phyloP scores from a whole-genome alignment of 371 early-diverging fungal genomes.

The Chytridiales sp. region DNA sequence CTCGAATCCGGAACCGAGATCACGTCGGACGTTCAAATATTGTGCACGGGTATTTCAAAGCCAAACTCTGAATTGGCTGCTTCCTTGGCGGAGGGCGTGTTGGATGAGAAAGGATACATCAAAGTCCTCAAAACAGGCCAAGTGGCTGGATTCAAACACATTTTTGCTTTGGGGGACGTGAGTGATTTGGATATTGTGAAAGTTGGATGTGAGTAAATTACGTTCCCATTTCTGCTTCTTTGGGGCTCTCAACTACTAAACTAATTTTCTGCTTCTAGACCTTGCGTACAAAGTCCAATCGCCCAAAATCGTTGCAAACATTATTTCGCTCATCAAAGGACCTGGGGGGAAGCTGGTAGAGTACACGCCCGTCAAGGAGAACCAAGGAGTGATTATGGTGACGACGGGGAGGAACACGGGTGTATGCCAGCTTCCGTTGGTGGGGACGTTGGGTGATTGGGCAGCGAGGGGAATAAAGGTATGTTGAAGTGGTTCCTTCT shows the following conservation, averaged over 20 bases:
- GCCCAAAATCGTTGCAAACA: not conserved
- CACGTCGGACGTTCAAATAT: slow-evolving; percentile 20
- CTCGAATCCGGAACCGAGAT: slow-evolving; percentile 15
- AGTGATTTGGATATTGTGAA: slow-evolving; percentile 13
- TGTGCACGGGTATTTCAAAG: slow-evolving; percentile 11
- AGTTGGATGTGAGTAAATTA: not conserved
- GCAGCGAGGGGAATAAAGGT: slow-evolving; percentile 5
- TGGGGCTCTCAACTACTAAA: slow-evolving; percentile 5
- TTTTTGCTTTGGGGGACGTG: slow-evolving; percentile 32
- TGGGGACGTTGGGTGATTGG: slow-evolving; percentile 7
- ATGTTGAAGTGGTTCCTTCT: no score
- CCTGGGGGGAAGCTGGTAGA: not conserved
- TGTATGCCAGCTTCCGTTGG: slow-evolving; percentile 13
- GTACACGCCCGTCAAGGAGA: not conserved
- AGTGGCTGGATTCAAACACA: slow-evolving; percentile 12
- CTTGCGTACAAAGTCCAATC: not conserved
- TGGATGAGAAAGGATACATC: slow-evolving; percentile 24
- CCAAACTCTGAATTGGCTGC: slow-evolving; percentile 20
- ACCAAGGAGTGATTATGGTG: not conserved
- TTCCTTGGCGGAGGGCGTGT: slow-evolving; percentile 8
- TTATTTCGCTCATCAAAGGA: not conserved
- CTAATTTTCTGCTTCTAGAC: not conserved
- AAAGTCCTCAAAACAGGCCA: slow-evolving; percentile 23
- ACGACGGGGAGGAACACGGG: slow-evolving; percentile 19
- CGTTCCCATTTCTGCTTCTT: not conserved